Evolutionary conservation across 2,329 filamentous ascomycete genomes (phyloP).

Genomic region (Didymella exigua): DNA sequence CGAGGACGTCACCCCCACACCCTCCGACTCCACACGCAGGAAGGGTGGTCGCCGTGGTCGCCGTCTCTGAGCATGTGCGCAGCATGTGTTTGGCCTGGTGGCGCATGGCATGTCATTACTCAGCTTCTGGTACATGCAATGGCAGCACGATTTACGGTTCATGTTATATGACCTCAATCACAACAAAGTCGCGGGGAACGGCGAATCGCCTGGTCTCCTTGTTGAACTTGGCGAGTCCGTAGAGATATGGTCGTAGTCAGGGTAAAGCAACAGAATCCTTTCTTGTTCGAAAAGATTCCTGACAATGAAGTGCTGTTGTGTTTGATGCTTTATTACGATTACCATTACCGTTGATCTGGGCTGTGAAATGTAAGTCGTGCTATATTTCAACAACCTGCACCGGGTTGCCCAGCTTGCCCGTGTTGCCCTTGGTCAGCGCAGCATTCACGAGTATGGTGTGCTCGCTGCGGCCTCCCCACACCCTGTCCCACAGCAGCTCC

Average conservation of each 20-base stretch:
- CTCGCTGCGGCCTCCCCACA: conserved; percentile 61
- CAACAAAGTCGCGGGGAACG: conserved; percentile 49
- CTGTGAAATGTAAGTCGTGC: conserved; percentile 35
- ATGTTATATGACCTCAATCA: conserved; percentile 41
- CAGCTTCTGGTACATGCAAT: conserved; percentile 21
- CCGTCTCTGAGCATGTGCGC: conserved; percentile 80
- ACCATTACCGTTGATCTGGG: conserved; percentile 18
- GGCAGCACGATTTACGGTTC: conserved; percentile 42
- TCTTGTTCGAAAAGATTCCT: conserved; percentile 44
- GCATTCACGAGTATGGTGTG: conserved; percentile 67
- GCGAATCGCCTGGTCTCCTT: conserved; percentile 49
- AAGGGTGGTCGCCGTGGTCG: conserved; percentile 99
- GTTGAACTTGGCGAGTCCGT: conserved; percentile 44
- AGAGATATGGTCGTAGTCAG: conserved; percentile 35
- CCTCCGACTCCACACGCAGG: conserved; percentile 98
- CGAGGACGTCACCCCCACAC: conserved; percentile 98
- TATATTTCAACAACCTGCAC: conserved; percentile 50
- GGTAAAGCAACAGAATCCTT: conserved; percentile 48
- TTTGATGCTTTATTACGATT: conserved; percentile 35
- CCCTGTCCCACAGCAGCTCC: conserved; percentile 64
- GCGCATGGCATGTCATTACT: conserved; percentile 40
- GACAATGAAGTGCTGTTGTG: conserved; percentile 42
- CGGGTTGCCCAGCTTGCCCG: conserved; percentile 55
- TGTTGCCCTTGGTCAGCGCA: conserved; percentile 58
- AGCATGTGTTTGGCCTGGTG: conserved; percentile 47